Evolutionary conservation across 2,329 filamentous ascomycete species (phyloP), one percentile per base, ranked within the genome.

Genomic region (Pseudogymnoascus sp.): DNA sequence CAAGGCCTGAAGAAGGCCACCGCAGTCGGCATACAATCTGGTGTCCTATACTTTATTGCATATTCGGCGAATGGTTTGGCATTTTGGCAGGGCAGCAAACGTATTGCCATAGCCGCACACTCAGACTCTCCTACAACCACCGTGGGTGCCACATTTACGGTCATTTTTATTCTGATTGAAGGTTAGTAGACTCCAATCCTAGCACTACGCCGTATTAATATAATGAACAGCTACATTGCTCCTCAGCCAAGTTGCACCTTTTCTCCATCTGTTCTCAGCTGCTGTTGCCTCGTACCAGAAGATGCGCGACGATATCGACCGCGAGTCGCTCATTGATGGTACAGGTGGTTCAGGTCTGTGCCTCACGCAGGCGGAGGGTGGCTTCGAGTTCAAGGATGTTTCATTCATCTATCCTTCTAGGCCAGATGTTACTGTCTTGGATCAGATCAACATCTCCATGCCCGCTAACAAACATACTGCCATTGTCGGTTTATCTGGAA

Each of bases 221-320:
- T 18, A 20, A 37, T 37, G 2, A 47, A 57, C 18, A 68, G 67
- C 66, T 33, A 64, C 83, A 7, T 81, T 88, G 57, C 78, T 87
- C 35, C 76, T 88, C 22, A 83, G 84, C 30, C 79, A 80, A 59
- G 82, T 87, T 58, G 84, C 83, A 0, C 85, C 85, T 0, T 79
- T 87, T 57, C 72, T 88, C 12, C 82, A 84, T 12, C 79, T 85
- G 9, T 81, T 88, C 33, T 80, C 81, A 1, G 76, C 79, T 33
- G 84, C 84, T 0, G 77, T 82, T 2, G 77, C 82, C 1, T 73
- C 85, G 0, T 89, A 82, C 65, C 72, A 80, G 61, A 83, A 84
- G 58, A 72, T 89, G 4, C 37, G 57, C 5, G 60, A 58, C 35
- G 63, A 63, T n/a, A 66, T 68, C 36, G 50, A 67, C 36, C 61